phyloP scores from a whole-genome alignment of 2,329 filamentous ascomycete genomes.

The Arthrobotrys megalospora region DNA sequence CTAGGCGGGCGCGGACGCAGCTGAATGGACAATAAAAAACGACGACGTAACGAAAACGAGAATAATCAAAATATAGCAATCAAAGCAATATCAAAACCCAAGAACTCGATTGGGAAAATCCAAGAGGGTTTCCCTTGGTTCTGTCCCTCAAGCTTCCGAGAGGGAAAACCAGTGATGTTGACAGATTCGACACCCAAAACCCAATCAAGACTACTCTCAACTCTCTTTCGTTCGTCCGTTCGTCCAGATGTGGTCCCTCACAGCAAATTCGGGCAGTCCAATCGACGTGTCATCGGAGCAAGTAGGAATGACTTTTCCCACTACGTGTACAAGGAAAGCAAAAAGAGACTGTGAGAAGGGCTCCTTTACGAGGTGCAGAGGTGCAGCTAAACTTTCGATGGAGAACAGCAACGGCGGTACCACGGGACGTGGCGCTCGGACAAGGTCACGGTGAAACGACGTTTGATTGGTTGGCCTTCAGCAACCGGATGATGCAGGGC shows the following conservation, averaged over 20 bases:
- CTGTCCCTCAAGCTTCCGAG: constrained; percentile 39
- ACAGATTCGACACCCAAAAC: constrained; percentile 18
- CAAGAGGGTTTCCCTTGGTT: constrained; percentile 32
- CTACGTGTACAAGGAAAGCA: constrained; percentile 58
- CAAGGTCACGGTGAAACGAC: constrained; percentile 60
- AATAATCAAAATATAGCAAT: constrained; percentile 18
- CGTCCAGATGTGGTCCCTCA: constrained; percentile 30
- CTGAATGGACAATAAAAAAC: constrained; percentile 36
- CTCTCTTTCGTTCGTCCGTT: constrained; percentile 37
- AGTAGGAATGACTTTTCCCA: constrained; percentile 39
- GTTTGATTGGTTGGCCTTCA: constrained; percentile 52
- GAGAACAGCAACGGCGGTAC: constrained; percentile 53
- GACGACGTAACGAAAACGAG: constrained; percentile 33
- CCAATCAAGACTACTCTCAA: constrained; percentile 25
- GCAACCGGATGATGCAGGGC: constrained; percentile 50
- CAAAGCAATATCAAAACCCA: constrained; percentile 19
- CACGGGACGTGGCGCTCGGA: constrained; percentile 61
- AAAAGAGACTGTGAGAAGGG: constrained; percentile 29
- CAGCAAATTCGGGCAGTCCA: constrained; percentile 37
- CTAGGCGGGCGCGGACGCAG: constrained; percentile 52
- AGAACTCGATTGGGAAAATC: constrained; percentile 48
- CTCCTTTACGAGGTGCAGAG: constrained; percentile 45
- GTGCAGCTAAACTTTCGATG: constrained; percentile 49
- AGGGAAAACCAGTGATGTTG: constrained; percentile 35
- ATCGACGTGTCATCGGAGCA: constrained; percentile 61